A percentile compares a stretch with the other conserved stretches of the same genome.
Conservation (phyloP, 2,329 filamentous ascomycete species). For the Lasiodiplodia citricola region DNA sequence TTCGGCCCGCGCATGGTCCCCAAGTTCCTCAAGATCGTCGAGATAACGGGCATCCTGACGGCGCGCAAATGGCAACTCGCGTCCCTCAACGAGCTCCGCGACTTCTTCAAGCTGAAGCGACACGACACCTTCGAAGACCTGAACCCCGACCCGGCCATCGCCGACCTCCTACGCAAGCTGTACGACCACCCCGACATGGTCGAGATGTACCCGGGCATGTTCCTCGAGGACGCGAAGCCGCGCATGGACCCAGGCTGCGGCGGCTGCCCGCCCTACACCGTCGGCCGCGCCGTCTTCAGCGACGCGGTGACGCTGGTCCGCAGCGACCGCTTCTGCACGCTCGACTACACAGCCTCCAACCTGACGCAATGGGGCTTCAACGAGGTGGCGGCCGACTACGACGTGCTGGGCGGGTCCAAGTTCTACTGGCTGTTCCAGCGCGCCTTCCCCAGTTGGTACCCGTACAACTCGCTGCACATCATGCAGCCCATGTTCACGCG, state of each 20-base stretch:
- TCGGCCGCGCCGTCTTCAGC: slow-evolving; percentile 62
- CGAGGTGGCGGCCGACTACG: slow-evolving; percentile 43
- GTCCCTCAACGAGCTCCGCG: slow-evolving; percentile 68
- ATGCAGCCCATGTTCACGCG: slow-evolving; percentile 29
- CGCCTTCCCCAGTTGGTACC: slow-evolving; percentile 47
- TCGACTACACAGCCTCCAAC: slow-evolving; percentile 41
- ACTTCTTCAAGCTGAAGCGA: slow-evolving; percentile 65
- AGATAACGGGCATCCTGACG: slow-evolving; percentile 67
- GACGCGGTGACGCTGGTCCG: slow-evolving; percentile 66
- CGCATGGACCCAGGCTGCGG: slow-evolving; percentile 59
- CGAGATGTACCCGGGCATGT: slow-evolving; percentile 72
- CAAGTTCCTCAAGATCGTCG: slow-evolving; percentile 63
- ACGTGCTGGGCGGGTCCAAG: slow-evolving; percentile 49
- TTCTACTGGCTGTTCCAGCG: slow-evolving; percentile 60
- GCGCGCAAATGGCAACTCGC: slow-evolving; percentile 66
- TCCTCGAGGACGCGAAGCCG: slow-evolving; percentile 64
- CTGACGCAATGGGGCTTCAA: slow-evolving; percentile 53
- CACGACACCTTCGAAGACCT: slow-evolving; percentile 65
- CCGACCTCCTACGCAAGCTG: slow-evolving; percentile 60
- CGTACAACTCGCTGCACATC: slow-evolving; percentile 46
- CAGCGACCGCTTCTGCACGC: slow-evolving; percentile 64
- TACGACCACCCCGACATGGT: slow-evolving; percentile 70
- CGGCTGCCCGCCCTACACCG: slow-evolving; percentile 59
- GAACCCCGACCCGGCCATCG: slow-evolving; percentile 62
- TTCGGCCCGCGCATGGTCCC: slow-evolving; percentile 67